These are phyloP conservation scores for Yarrowia keelungensis DNA, from an alignment of 805 yeast genomes.

Conservation along the genomic window DNA sequence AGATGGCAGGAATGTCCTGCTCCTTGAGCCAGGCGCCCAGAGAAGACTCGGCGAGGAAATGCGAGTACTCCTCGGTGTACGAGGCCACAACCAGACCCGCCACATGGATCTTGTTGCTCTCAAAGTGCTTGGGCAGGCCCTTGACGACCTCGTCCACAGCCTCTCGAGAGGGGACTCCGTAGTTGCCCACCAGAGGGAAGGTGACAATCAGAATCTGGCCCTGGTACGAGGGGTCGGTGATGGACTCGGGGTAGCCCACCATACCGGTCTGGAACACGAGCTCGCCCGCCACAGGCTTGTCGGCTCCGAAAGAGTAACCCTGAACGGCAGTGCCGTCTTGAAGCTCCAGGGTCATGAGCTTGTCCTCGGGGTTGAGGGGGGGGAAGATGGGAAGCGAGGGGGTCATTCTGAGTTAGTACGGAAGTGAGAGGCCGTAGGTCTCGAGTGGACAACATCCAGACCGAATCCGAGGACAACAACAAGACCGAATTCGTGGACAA, in stretches of 20 bases:
- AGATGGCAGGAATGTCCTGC: constrained; percentile 92
- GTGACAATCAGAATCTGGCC: constrained; percentile 97
- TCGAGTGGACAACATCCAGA: no score
- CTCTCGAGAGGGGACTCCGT: constrained; percentile 95
- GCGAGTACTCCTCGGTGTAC: constrained; percentile 95
- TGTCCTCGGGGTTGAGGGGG: constrained; percentile 82
- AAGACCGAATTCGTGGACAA: no score
- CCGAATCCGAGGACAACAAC: no score
- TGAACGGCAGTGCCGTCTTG: constrained; percentile 85
- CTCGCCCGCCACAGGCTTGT: constrained; percentile 89
- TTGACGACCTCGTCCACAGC: constrained; percentile 75
- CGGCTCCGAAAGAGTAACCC: constrained; percentile 98
- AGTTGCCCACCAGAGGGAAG: constrained; percentile 95
- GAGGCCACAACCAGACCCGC: constrained; percentile 97
- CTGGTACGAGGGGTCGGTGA: constrained; percentile 97
- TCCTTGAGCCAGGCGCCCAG: constrained; percentile 92
- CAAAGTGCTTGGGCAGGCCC: constrained; percentile 87
- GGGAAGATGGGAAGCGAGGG: constrained; percentile 84
- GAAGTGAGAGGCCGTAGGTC: no score
- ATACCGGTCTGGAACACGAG: constrained; percentile 99
- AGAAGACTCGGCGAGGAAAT: constrained; percentile 89
- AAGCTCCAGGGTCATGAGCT: constrained; percentile 84
- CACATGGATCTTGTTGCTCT: constrained; percentile 88
- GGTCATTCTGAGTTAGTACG: constrained; percentile 14
- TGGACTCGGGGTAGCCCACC: constrained; percentile 98